Evolutionary conservation across 176 grass and related monocot species (phyloP).

Genomic region (Aegilops longissima): DNA sequence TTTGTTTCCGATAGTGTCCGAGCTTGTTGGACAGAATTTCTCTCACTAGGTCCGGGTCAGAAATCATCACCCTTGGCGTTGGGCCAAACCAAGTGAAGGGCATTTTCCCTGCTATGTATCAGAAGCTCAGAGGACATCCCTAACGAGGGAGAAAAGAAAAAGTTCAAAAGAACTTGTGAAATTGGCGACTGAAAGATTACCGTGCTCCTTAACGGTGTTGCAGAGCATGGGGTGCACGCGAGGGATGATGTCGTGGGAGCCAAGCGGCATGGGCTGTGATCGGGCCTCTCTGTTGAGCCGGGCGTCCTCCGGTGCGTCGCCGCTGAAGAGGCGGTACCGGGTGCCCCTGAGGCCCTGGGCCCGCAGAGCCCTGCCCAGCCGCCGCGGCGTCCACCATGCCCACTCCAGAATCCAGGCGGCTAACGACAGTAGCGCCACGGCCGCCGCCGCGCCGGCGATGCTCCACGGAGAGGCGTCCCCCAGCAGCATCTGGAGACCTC

Average conservation of each 20-base stretch:
- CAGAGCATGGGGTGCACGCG: conserved; percentile 23
- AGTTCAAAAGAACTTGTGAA: too few species aligned
- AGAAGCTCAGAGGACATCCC: too few species aligned
- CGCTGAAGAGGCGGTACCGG: conserved; percentile 41
- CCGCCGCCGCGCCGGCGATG: conserved; percentile 11
- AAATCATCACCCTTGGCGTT: conserved; percentile 40
- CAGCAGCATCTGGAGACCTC: too few species aligned
- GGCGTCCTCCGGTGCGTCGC: conserved; percentile 35
- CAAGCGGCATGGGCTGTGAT: conserved; percentile 31
- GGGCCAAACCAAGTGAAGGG: conserved; percentile 58
- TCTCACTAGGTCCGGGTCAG: conserved; percentile 31
- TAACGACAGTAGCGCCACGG: conserved; percentile 30
- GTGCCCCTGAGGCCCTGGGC: conserved; percentile 49
- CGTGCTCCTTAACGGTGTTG: conserved; percentile 29
- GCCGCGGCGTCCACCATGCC: conserved; percentile 55
- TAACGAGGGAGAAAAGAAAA: too few species aligned
- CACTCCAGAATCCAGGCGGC: conserved; percentile 26
- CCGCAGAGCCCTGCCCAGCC: conserved; percentile 39
- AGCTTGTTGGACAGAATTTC: conserved; percentile 41
- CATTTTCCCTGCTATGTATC: too few species aligned
- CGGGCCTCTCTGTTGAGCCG: conserved; percentile 35
- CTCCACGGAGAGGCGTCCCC: conserved; percentile 24
- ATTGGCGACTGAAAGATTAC: neutral
- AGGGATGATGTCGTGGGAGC: conserved; percentile 37
- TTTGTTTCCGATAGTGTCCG: conserved; percentile 39